Evolutionary conservation across 2,329 filamentous ascomycete genomes (phyloP).

Genomic region (Colletotrichum sp.): DNA sequence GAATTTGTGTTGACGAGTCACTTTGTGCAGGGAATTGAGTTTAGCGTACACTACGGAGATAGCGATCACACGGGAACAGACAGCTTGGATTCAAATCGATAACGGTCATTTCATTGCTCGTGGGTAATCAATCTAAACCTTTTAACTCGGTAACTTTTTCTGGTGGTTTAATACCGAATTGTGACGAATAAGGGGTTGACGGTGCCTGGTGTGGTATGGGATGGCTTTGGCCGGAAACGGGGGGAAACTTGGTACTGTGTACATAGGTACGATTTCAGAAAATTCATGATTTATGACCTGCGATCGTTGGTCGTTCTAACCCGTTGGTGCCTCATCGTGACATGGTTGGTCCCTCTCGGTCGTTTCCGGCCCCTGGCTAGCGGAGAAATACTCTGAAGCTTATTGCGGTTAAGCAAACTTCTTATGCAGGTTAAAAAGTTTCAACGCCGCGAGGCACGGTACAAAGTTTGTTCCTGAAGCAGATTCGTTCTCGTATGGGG

Average conservation of each 20-base stretch:
- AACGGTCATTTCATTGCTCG: neutral
- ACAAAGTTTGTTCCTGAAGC: neutral
- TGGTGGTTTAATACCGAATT: neutral
- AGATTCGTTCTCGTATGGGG: neutral
- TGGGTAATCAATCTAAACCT: neutral
- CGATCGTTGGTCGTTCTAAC: neutral
- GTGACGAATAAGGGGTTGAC: neutral
- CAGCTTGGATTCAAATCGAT: neutral
- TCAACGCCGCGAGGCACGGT: neutral
- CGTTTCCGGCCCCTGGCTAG: neutral
- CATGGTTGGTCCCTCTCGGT: neutral
- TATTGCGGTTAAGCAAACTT: neutral
- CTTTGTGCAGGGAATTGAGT: slow-evolving; percentile 4
- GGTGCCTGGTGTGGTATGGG: neutral
- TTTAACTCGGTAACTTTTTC: neutral
- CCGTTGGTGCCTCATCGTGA: neutral
- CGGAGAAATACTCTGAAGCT: neutral
- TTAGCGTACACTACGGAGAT: neutral
- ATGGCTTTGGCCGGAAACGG: neutral
- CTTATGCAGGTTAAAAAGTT: neutral
- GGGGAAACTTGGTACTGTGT: neutral
- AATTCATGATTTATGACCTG: neutral
- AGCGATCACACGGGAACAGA: neutral
- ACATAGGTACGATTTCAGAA: neutral
- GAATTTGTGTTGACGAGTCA: slow-evolving; percentile 10